Evolutionary conservation across 1,139 yeast species (phyloP).

Genomic region (Yamadazyma diospyri): DNA sequence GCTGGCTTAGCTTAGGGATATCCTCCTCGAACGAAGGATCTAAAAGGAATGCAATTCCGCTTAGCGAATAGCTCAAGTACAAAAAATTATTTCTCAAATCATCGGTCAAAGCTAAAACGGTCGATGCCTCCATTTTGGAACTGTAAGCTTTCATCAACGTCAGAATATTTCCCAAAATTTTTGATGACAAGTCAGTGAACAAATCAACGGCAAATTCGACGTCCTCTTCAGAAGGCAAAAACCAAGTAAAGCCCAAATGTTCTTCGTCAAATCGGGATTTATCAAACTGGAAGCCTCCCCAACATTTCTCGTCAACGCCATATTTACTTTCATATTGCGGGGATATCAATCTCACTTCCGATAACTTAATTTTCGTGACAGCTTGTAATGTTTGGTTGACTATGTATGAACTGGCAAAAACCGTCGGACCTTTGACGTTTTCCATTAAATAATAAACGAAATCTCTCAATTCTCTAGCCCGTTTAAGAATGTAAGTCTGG

Average conservation of each 20-base stretch:
- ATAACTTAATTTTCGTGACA: constrained; percentile 55
- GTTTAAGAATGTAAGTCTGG: constrained; percentile 44
- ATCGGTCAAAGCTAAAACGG: constrained; percentile 34
- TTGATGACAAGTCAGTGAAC: constrained; percentile 49
- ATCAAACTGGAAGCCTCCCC: constrained; percentile 72
- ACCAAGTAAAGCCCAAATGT: constrained; percentile 68
- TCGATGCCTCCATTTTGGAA: constrained; percentile 15
- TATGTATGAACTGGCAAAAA: constrained; percentile 45
- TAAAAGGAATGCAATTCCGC: constrained; percentile 74
- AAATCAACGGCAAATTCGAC: constrained; percentile 59
- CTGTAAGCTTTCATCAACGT: constrained; percentile 29
- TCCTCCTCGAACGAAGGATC: constrained; percentile 62
- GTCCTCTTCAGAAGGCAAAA: constrained; percentile 57
- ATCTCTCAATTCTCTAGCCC: constrained; percentile 44
- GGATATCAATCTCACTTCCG: constrained; percentile 53
- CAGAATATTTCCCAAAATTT: constrained; percentile 42
- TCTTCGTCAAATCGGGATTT: constrained; percentile 36
- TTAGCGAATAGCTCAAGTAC: constrained; percentile 56
- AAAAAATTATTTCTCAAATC: constrained; percentile 54
- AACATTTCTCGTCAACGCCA: constrained; percentile 49
- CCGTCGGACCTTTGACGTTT: constrained; percentile 64
- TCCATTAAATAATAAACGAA: constrained; percentile 53
- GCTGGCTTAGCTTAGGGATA: constrained; percentile 35
- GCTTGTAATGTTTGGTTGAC: constrained; percentile 68
- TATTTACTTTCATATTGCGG: constrained; percentile 27